Base-by-base conservation (phyloP, 257 asterid genomes). In the Solanum dulcamara region DNA sequence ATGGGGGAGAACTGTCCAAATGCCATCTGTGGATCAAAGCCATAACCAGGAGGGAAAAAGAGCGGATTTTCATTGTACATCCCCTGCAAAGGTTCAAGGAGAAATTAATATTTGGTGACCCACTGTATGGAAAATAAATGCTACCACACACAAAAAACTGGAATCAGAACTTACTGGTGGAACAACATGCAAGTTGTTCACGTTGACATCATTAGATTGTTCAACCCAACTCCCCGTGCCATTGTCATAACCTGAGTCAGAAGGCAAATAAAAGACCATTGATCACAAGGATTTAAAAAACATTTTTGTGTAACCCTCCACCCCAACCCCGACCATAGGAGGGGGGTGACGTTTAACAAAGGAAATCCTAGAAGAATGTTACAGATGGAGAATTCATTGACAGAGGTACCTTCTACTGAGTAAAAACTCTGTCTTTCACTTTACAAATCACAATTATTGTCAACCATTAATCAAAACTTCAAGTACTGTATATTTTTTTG, bases 1-100 rank as follows among this genome's bases (percentile, higher is more conserved):
- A 96, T 93, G 30, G 96, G 98, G 86, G 99, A 93, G 86, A 91
- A 97, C 92, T 97, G 99, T 70, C 98, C 98, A 89, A 91, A 95
- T 81, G 95, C 95, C 98, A 96, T 93, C 88, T 92, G 98, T 86
- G 98, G 85, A 84, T 97, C 99, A 80, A 87, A 95, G 86, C 97
- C 99, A 89, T 93, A 96, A 82, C 97, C 94, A 79, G 97, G 93
- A 86, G 96, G 96, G 83, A 88, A 93, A 88, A 90, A 92, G 86
- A 92, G 85, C 13, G 96, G 87, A 87, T 91, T 94, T 24, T 97
- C 99, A 85, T 94, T 97, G 95, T 92, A 95, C 96, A 95, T 92
- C 82, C 91, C 98, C 99, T 97, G 81, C 90, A 91, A 71, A 86
- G 80, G 77, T 84, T 88, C 70, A 89, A 85, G 59, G 62, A 86